phyloP scores from a whole-genome alignment of 73 alveolate species.

The Paramecium primaurelia region DNA sequence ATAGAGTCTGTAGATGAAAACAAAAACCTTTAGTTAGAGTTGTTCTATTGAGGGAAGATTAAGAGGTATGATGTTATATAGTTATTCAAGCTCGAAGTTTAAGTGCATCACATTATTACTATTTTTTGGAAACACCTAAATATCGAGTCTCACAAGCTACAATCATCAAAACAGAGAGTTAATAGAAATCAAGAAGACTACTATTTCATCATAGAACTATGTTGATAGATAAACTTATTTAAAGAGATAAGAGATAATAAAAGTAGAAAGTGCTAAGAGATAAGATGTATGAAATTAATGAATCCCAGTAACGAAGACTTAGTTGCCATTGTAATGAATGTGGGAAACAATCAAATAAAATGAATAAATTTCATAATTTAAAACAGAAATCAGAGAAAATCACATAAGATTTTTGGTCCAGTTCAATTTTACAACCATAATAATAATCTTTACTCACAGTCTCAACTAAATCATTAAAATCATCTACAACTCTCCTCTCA shows the following conservation, averaged over 20 bases:
- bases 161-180: neutral
- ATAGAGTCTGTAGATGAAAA: neutral
- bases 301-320: neutral
- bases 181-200: neutral
- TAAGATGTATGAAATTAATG: neutral
- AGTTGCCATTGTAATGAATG: neutral
- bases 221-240: neutral
- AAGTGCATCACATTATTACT: neutral
- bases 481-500: neutral
- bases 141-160: neutral
- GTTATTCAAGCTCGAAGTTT: neutral
- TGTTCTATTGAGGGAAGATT: neutral
- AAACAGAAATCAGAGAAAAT: neutral
- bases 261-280: neutral
- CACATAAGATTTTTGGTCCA: neutral
- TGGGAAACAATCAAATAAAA: neutral
- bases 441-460: neutral
- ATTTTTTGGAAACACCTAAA: neutral
- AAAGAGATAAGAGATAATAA: neutral
- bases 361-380: neutral
- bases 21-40: neutral
- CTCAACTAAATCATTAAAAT: neutral
- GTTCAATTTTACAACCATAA: neutral
- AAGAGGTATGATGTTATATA: neutral
- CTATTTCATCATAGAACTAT: neutral